Percentiles rank a stretch among this genome's conserved stretches.
phyloP scores from a whole-genome alignment of 768 basidiomycete species.

The Xerocomellus intermedius region DNA sequence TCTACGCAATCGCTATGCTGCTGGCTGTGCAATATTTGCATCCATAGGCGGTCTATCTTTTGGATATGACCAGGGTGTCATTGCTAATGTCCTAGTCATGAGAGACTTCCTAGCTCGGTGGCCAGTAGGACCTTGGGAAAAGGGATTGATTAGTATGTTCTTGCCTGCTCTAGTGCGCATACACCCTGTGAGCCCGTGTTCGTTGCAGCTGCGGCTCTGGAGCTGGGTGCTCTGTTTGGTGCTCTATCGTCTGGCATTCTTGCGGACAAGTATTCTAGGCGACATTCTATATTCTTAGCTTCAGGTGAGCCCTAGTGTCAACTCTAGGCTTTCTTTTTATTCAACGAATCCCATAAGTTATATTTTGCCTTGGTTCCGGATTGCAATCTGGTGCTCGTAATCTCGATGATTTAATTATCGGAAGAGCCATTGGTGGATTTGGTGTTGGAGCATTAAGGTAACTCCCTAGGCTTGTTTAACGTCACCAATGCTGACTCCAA shows the following conservation, averaged over 20 bases:
- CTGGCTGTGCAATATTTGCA: constrained; percentile 70
- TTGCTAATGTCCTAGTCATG: constrained; percentile 86
- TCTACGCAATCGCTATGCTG: constrained; percentile 59
- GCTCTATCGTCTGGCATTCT: constrained; percentile 64
- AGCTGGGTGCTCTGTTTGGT: constrained; percentile 78
- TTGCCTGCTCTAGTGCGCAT: neutral
- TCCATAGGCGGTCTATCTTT: constrained; percentile 77
- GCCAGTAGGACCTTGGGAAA: constrained; percentile 70
- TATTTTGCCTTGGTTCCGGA: constrained; percentile 71
- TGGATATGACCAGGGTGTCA: constrained; percentile 84
- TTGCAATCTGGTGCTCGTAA: constrained; percentile 63
- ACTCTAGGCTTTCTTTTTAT: neutral
- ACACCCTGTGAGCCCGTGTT: neutral
- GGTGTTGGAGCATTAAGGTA: constrained; percentile 79
- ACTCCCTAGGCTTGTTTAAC: constrained; percentile 10
- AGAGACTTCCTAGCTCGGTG: constrained; percentile 65
- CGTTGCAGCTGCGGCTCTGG: constrained; percentile 65
- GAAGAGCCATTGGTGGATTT: constrained; percentile 73
- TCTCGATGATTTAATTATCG: constrained; percentile 57
- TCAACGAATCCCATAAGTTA: constrained; percentile 37
- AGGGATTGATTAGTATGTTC: constrained; percentile 71
- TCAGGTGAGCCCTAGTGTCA: constrained; percentile 48
- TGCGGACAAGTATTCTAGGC: constrained; percentile 66
- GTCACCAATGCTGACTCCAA: constrained; percentile 1
- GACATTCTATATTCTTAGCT: constrained; percentile 63